Evolutionary conservation across 805 yeast genomes (phyloP).

Genomic region (Ogataea pignaliae): DNA sequence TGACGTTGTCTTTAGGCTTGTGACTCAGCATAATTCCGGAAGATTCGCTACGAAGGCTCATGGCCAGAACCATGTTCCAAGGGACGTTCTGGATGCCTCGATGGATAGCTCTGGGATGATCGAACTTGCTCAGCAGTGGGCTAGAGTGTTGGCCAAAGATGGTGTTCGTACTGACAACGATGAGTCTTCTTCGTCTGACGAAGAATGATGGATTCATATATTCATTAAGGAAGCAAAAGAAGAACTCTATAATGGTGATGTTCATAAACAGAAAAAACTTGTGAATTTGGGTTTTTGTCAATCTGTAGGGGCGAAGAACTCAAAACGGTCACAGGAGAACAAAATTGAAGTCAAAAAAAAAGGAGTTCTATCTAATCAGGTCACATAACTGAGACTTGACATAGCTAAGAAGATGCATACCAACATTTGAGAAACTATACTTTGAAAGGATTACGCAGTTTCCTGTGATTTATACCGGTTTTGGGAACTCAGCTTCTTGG

Average conservation of each 20-base stretch:
- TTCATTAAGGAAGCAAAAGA: no score
- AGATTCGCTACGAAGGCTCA: slow-evolving; percentile 79
- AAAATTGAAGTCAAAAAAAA: no score
- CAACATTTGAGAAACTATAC: neutral
- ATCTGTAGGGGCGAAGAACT: no score
- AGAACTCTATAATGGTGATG: no score
- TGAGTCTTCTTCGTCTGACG: neutral
- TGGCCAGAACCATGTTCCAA: slow-evolving; percentile 87
- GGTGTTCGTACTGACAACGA: slow-evolving; percentile 2
- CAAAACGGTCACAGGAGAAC: no score
- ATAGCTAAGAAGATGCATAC: neutral
- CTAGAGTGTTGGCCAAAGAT: slow-evolving; percentile 14
- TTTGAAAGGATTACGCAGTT: no score
- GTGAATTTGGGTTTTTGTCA: no score
- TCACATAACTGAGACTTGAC: neutral
- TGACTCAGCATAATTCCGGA: slow-evolving; percentile 64
- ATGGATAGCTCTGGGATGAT: slow-evolving; percentile 64
- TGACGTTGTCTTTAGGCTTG: slow-evolving; percentile 55
- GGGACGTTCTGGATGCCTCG: slow-evolving; percentile 84
- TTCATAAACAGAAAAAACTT: no score
- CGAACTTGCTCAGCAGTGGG: slow-evolving; percentile 63
- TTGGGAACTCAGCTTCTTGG: slow-evolving; percentile 37
- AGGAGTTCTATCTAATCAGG: no score
- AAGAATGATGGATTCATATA: neutral
- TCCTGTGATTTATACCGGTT: slow-evolving; percentile 29